phyloP scores from a whole-genome alignment of 306 rosid genomes.

The Oemleria cerasiformis region DNA sequence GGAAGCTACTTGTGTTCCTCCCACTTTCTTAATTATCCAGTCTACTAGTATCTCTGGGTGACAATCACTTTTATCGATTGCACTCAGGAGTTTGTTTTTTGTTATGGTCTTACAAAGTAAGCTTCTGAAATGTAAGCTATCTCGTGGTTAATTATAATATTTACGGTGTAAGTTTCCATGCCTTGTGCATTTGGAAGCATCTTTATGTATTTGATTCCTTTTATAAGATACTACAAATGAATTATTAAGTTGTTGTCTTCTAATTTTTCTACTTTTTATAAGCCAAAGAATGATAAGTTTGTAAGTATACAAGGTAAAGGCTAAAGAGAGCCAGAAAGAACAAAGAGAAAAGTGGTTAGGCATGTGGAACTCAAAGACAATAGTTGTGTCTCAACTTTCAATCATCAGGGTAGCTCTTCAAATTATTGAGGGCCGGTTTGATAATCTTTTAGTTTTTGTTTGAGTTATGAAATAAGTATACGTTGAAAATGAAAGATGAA shows the following conservation, averaged over 20 bases:
- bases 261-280: background rate
- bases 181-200: background rate
- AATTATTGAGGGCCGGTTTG: background rate
- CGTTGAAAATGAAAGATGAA: no score
- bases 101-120: constrained; percentile 30
- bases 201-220: constrained; percentile 8
- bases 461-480: no score
- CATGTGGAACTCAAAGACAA: constrained; percentile 15
- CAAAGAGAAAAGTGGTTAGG: constrained; percentile 9
- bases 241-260: background rate
- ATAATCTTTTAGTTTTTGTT: no score
- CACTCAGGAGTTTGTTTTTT: constrained; percentile 33
- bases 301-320: constrained; percentile 21
- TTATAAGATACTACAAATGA: background rate
- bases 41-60: constrained; percentile 26
- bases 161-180: background rate
- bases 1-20: background rate
- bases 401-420: constrained; percentile 10
- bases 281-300: constrained; percentile 16
- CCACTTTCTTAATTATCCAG: constrained; percentile 15
- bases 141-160: background rate
- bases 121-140: constrained; percentile 22
- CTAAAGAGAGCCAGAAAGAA: background rate
- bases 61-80: constrained; percentile 59
- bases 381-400: constrained; percentile 23